phyloP scores from a whole-genome alignment of 2,329 filamentous ascomycete species.

The Sporothrix schenckii region DNA sequence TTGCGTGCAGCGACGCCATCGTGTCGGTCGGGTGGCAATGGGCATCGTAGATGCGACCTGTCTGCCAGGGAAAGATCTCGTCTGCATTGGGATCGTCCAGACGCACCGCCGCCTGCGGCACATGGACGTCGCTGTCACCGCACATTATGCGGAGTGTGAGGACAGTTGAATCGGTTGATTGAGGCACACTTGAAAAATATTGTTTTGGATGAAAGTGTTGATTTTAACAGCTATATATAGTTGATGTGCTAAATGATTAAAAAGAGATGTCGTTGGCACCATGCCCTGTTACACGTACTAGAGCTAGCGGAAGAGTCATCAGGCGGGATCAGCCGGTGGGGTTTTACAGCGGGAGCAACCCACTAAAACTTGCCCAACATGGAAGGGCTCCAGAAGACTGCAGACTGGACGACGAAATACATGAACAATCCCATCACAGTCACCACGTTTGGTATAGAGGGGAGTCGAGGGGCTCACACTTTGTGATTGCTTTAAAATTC shows the following conservation, averaged over 20 bases:
- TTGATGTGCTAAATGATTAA: neutral
- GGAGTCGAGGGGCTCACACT: no score
- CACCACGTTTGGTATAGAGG: neutral
- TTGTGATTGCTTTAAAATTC: neutral
- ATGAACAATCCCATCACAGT: neutral
- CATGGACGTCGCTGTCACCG: neutral
- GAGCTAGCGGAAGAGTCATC: constrained; percentile 11
- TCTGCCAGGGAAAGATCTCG: constrained; percentile 66
- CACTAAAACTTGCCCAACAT: neutral
- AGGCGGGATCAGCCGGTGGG: constrained; percentile 21
- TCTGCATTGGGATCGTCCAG: constrained; percentile 37
- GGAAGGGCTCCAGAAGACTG: constrained; percentile 8
- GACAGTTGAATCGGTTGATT: neutral
- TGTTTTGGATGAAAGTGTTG: neutral
- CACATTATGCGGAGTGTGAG: constrained; percentile 20
- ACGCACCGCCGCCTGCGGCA: constrained; percentile 7
- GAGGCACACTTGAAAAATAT: neutral
- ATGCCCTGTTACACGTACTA: neutral
- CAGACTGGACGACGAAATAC: neutral
- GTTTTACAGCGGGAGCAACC: constrained; percentile 16
- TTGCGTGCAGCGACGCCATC: constrained; percentile 61
- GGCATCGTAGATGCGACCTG: constrained; percentile 70
- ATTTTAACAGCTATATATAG: neutral
- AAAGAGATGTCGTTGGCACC: neutral
- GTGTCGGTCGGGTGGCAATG: constrained; percentile 86